Conservation (phyloP, 768 basidiomycete species). For the Russula virescens region DNA sequence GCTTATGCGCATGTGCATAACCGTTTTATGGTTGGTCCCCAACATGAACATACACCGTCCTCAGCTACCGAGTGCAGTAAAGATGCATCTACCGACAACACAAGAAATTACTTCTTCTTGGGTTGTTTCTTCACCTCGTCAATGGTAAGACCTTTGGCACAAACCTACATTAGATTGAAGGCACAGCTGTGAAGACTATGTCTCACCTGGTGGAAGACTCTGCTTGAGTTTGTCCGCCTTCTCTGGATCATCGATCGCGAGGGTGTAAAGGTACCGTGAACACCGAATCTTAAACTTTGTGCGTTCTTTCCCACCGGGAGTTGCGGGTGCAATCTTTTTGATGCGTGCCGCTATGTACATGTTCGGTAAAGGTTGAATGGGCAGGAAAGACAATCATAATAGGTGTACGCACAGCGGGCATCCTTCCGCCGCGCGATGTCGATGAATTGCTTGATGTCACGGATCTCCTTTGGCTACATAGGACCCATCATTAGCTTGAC, state of each 20-base stretch:
- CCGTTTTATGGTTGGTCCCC: constrained; percentile 4
- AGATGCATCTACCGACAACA: background rate
- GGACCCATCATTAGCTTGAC: background rate
- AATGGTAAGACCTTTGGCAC: constrained; percentile 56
- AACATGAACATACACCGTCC: constrained; percentile 12
- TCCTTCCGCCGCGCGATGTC: constrained; percentile 96
- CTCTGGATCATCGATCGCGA: constrained; percentile 90
- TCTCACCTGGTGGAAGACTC: constrained; percentile 89
- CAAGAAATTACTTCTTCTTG: constrained; percentile 57
- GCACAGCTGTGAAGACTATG: background rate
- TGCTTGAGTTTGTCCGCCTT: constrained; percentile 98
- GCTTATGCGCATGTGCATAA: constrained; percentile 12
- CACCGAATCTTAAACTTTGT: constrained; percentile 99
- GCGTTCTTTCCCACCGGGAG: constrained; percentile 63
- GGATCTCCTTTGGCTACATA: constrained; percentile 89
- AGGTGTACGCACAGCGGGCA: constrained; percentile 72
- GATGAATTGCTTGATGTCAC: constrained; percentile 98
- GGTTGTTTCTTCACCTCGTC: constrained; percentile 62
- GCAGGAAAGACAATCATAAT: background rate
- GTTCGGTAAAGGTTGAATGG: constrained; percentile 6
- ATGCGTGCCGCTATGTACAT: constrained; percentile 79
- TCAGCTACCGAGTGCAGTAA: background rate
- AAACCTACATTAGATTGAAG: background rate
- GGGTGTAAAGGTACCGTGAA: constrained; percentile 95
- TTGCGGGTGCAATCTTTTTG: constrained; percentile 81